Evolutionary conservation across 306 rosid genomes (phyloP), one percentile per base, ranked within the genome.

Genomic region (Prinsepia uniflora): DNA sequence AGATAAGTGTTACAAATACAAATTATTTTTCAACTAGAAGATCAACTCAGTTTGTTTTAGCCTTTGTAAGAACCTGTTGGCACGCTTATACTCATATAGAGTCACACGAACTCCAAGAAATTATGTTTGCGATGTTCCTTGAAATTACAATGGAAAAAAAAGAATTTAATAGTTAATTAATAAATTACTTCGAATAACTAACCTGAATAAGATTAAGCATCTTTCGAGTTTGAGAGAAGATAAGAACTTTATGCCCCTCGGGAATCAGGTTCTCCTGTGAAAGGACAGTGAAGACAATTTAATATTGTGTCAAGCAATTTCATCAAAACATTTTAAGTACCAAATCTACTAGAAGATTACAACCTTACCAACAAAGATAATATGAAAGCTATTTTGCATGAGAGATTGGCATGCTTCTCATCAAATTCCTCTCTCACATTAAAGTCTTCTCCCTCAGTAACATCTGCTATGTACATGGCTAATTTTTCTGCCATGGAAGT

Each of bases 121-220:
- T 18, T 10, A 43, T 14, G 44, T 10, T 18, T 19, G 6, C 12
- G 2, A 10, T 43, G 19, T 39, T 42, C 67, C 46, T 6, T 4
- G 34, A 50, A 41, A 67, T 30, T n/a, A 34, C 72, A 34, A 50
- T 22, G 34, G 34, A n/a, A 15, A 67, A 50, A 36, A 30, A 36
- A 19, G 8, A 45, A 30, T 34, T 34, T 10, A 0, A 15, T 62
- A 44, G 36, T n/a, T 40, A 5, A 75, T 22, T 48, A 14, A 41
- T 45, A 34, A 52, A 52, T 19, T 67, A 65, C 10, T 39, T 50
- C 43, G 39, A 40, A n/a, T 62, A 42, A 70, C 81, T 58, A 65
- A 93, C 97, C 96, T 93, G 88, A 72, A 93, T 83, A 76, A 90
- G 90, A 84, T 88, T 89, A 78, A 93, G 98, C 98, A 90, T 93